Base-by-base conservation (phyloP, 495 filamentous ascomycete genomes). In the Entonaema liquescens region DNA sequence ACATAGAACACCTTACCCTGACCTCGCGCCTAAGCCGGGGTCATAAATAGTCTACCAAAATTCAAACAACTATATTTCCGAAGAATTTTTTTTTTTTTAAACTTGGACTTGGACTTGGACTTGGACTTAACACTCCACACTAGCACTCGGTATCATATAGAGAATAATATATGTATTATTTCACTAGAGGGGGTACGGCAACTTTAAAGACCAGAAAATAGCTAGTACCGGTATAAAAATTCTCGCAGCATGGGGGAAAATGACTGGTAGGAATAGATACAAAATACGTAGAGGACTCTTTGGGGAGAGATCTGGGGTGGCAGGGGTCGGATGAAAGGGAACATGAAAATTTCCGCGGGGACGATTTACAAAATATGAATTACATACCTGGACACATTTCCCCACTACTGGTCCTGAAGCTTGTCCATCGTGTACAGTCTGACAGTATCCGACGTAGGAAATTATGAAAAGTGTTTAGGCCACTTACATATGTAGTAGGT, bases 291-390 rank as follows among this genome's bases (percentile, higher is more conserved):
- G 53, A 5, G 17, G 19, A 9, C 42, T 47, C 17, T 64, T 72
- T 57, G 60, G 60, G 70, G 68, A 64, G 56, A 52, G 52, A 73
- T 73, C 70, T 73, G 65, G 58, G 70, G 70, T 62, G 50, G 61
- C 65, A 73, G 70, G 70, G 65, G 36, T 65, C 70, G 70, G 70
- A 69, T 69, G 70, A 73, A 69, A 73, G 65, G 70, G 65, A 62
- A 69, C 62, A 69, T 66, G 70, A 69, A 73, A 73, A 69, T 66
- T 73, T 66, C 65, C 65, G 65, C 40, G 29, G 42, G 17, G 5
- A 47, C 42, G 42, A 23, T 47, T 21, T 47, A 47, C 17, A 23
- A 21, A 23, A 23, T 21, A 2, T 47, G 42, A 47, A 47, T 47
- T 47, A 47, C 9, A 9, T 33, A 33, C 31, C 31, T 12, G 11